Evolutionary conservation across 208 protist genomes (phyloP), one percentile per base, ranked within the genome.

Genomic region (Crithidia acanthocephali): DNA sequence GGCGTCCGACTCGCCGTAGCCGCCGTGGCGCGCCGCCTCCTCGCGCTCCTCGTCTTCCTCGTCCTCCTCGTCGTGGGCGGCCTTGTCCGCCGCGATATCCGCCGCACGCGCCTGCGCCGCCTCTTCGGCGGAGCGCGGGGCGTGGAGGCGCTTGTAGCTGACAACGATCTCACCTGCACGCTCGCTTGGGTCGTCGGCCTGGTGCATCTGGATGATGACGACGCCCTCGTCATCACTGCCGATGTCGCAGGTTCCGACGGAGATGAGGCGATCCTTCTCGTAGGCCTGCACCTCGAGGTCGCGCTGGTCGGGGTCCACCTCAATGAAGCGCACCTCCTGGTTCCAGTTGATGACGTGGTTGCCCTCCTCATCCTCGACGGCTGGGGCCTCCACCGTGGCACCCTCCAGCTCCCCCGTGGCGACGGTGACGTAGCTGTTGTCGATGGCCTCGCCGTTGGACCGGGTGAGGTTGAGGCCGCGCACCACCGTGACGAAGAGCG

Each of bases 311-410:
- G 58, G 65, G 30, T 88, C 71, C 23, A 94, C 76, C 35, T 86
- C 91, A 42, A 96, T 89, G 70, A 96, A 96, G 50, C 87, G 91
- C 37, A 96, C 84, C 81, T 96, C 88, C 68, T 96, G 91, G 76
- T 94, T 94, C 89, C 91, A 96, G 58, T 65, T 82, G 47, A 93
- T 79, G 55, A 94, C 67, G 59, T 83, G 64, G 40, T 72, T 81
- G 53, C 45, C 55, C 15, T 83, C 76, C 6, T 64, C 84, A 32
- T 89, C 87, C 15, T 68, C 70, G n/a, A 80, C 72, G 18, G 71
- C 83, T 13, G 84, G 71, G n/a, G 87, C 80, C 57, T 77, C 68
- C 42, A 90, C 81, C 18, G 88, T 93, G 52, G 73, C 67, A 9
- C 91, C 91, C 59, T 93, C 88, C 76, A 96, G 83, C 15, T 96